A percentile compares a stretch with the other conserved stretches of the same genome.
phyloP scores from a whole-genome alignment of 1,284 basidiomycete genomes.

The Ustilago lituana region DNA sequence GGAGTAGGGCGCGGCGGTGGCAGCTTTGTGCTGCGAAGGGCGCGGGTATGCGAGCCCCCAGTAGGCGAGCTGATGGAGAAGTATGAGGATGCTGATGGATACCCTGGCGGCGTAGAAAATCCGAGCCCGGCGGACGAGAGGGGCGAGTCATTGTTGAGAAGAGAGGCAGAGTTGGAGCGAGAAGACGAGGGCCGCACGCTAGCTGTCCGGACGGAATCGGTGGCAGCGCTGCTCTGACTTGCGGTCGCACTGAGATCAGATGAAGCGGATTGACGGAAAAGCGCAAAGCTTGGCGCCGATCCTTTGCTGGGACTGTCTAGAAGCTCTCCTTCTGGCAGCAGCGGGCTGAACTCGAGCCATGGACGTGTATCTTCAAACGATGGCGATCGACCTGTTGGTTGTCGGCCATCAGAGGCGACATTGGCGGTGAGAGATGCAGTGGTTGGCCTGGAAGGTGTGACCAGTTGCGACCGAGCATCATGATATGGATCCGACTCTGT shows the following conservation, averaged over 20 bases:
- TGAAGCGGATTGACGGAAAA: slow-evolving; percentile 7
- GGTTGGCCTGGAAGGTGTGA: slow-evolving; percentile 14
- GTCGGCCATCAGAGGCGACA: not conserved
- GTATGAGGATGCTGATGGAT: slow-evolving; percentile 28
- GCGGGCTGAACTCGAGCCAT: slow-evolving; percentile 45
- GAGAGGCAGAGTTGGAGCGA: slow-evolving; percentile 22
- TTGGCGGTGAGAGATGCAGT: not conserved
- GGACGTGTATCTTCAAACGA: slow-evolving; percentile 39
- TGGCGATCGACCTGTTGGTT: slow-evolving; percentile 1
- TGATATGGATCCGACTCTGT: slow-evolving; percentile 6
- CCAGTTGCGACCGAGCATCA: slow-evolving; percentile 13
- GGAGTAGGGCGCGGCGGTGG: slow-evolving; percentile 47
- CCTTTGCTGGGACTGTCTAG: slow-evolving; percentile 17
- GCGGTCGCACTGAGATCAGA: slow-evolving; percentile 27
- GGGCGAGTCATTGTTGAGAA: slow-evolving; percentile 23
- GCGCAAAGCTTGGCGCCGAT: slow-evolving; percentile 5
- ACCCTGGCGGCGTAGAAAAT: slow-evolving; percentile 18
- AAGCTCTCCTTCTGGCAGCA: slow-evolving; percentile 31
- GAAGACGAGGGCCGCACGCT: slow-evolving; percentile 26
- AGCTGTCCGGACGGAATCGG: slow-evolving; percentile 7
- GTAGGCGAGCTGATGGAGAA: slow-evolving; percentile 31
- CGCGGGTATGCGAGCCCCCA: slow-evolving; percentile 7
- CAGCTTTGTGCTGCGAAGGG: slow-evolving; percentile 22
- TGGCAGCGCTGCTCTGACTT: slow-evolving; percentile 27
- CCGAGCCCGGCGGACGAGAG: slow-evolving; percentile 33